phyloP scores from a whole-genome alignment of 352 stramenopile genomes.

The Peronospora tabacina region DNA sequence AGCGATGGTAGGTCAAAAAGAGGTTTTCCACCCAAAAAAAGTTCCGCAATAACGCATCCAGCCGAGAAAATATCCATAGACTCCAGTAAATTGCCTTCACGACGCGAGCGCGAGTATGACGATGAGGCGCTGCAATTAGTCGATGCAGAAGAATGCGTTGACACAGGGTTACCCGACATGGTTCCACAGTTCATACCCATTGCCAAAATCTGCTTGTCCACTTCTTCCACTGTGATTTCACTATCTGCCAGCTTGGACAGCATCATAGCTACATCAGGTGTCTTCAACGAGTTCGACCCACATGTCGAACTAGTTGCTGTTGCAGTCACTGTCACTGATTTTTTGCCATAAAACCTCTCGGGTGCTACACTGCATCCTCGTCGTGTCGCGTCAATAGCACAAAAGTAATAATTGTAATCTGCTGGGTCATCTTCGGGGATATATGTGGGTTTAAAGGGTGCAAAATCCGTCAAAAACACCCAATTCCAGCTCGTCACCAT shows the following conservation, averaged over 20 bases:
- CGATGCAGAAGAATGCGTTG: constrained; percentile 19
- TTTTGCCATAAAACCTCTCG: constrained; percentile 71
- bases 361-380: constrained; percentile 94
- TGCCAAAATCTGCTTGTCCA: constrained; percentile 63
- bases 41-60: constrained; percentile 95
- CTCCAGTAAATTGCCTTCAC: constrained; percentile 58
- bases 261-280: constrained; percentile 51
- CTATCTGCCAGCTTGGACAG: constrained; percentile 67
- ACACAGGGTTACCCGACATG: constrained; percentile 21
- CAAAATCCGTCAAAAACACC: constrained; percentile 95
- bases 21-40: constrained; percentile 92
- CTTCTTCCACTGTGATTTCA: constrained; percentile 58
- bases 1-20: constrained; percentile 92
- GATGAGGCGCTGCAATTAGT: constrained; percentile 24
- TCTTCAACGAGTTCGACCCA: constrained; percentile 26
- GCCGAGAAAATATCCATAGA: constrained; percentile 98
- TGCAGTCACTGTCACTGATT: constrained; percentile 8
- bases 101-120: constrained; percentile 37
- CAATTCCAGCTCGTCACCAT: constrained; percentile 97
- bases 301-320: constrained; percentile 12
- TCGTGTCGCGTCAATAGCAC: constrained; percentile 71
- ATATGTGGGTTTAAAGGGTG: constrained; percentile 92
- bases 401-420: constrained; percentile 94
- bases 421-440: constrained; percentile 93
- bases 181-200: constrained; percentile 37